Conservation (phyloP, 768 basidiomycete species). For the Termitomyces sp. region DNA sequence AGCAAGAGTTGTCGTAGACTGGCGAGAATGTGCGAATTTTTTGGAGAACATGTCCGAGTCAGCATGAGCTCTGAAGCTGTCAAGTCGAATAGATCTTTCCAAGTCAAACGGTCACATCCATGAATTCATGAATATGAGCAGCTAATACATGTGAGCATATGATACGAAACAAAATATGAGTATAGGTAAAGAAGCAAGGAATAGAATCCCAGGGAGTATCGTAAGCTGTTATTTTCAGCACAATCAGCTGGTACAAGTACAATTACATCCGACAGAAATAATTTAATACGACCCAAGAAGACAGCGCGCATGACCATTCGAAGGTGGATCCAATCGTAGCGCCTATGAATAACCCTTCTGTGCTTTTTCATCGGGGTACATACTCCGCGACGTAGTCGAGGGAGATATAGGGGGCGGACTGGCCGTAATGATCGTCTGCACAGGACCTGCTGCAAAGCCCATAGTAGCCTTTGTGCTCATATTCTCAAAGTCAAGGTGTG, state of each 20-base stretch:
- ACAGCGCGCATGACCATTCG: background rate
- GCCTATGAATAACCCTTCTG: conserved; percentile 7
- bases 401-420: background rate
- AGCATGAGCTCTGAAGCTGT: background rate
- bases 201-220: background rate
- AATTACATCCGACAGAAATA: background rate
- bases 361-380: conserved; percentile 7
- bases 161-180: background rate
- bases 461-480: conserved; percentile 45
- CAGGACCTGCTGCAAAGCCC: conserved; percentile 35
- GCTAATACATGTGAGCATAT: background rate
- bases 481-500: conserved; percentile 46
- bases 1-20: background rate
- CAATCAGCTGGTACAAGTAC: conserved; percentile 3
- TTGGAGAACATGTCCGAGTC: background rate
- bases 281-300: background rate
- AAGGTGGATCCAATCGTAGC: background rate
- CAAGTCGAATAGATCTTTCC: background rate
- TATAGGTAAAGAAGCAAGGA: conserved; percentile 1
- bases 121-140: background rate
- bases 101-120: background rate
- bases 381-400: background rate
- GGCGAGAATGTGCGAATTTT: background rate
- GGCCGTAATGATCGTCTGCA: conserved; percentile 27
- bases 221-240: background rate